A percentile compares a stretch with the other conserved stretches of the same genome.
phyloP scores from a whole-genome alignment of 345 rosid genomes.

The Reutealis trisperma region DNA sequence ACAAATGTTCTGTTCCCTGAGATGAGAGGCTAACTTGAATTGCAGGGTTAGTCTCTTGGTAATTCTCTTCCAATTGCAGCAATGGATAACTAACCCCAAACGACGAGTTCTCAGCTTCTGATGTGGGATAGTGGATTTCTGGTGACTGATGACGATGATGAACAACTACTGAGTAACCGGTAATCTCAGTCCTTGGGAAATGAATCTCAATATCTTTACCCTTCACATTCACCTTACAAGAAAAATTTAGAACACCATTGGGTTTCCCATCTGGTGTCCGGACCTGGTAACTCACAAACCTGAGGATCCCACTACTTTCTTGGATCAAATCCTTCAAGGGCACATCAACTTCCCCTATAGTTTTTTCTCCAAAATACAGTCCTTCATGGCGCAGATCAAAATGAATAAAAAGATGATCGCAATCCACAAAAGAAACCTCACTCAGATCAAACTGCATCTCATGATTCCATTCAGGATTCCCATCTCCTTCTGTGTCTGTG shows the following conservation, averaged over 20 bases:
- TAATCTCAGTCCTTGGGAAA: slow-evolving; percentile 4
- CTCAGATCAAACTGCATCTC: slow-evolving; percentile 41
- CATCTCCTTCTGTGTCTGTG: slow-evolving; percentile 45
- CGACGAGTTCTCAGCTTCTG: slow-evolving; percentile 4
- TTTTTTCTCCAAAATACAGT: slow-evolving; percentile 52
- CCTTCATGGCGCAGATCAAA: slow-evolving; percentile 51
- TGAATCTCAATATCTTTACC: slow-evolving; percentile 9
- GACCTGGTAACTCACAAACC: slow-evolving; percentile 55
- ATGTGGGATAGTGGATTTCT: not conserved
- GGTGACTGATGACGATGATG: slow-evolving; percentile 17
- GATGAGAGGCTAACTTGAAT: not conserved
- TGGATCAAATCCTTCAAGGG: slow-evolving; percentile 42
- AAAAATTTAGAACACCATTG: slow-evolving; percentile 43
- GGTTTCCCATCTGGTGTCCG: slow-evolving; percentile 41
- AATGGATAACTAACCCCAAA: slow-evolving; percentile 9
- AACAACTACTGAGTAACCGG: slow-evolving; percentile 20
- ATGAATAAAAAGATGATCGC: slow-evolving; percentile 33
- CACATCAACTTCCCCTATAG: slow-evolving; percentile 53
- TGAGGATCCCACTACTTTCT: slow-evolving; percentile 34
- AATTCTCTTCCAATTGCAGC: not conserved
- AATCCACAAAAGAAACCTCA: slow-evolving; percentile 19
- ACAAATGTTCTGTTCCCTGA: not conserved
- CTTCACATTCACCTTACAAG: slow-evolving; percentile 31
- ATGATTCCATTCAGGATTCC: slow-evolving; percentile 60
- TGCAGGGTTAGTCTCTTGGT: not conserved